Percentiles rank a stretch among this genome's conserved stretches.
Evolutionary conservation across 2,329 filamentous ascomycete genomes (phyloP).

Genomic region (Botryotinia calthae): DNA sequence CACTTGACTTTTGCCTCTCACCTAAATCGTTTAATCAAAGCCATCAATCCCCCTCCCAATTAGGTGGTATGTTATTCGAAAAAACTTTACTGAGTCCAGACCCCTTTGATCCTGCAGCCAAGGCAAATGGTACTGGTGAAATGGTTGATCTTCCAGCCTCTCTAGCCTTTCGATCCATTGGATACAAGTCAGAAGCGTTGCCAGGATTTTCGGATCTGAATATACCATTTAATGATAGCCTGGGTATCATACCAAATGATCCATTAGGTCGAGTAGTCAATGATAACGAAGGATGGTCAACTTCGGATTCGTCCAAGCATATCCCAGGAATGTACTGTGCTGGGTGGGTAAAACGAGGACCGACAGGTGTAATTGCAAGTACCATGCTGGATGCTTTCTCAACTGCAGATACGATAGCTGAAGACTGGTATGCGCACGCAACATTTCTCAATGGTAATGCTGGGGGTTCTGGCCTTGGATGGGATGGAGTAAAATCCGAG

Average conservation of each 20-base stretch:
- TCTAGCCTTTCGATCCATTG: conserved; percentile 88
- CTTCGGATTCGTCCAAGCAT: conserved; percentile 23
- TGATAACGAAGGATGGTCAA: conserved; percentile 23
- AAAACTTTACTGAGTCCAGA: conserved; percentile 55
- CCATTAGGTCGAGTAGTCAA: conserved; percentile 67
- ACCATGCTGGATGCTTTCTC: conserved; percentile 95
- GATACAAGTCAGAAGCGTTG: conserved; percentile 80
- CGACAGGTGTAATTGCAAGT: conserved; percentile 91
- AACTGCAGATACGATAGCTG: conserved; percentile 77
- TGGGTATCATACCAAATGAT: conserved; percentile 81
- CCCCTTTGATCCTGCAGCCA: conserved; percentile 52
- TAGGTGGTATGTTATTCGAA: conserved; percentile 68
- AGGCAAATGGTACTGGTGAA: conserved; percentile 50
- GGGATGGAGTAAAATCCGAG: conserved; percentile 70
- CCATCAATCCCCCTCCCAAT: conserved; percentile 45
- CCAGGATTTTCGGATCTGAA: conserved; percentile 70
- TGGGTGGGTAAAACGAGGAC: conserved; percentile 94
- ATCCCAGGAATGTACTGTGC: conserved; percentile 82
- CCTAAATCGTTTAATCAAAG: conserved; percentile 60
- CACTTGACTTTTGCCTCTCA: conserved; percentile 79
- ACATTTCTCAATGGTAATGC: conserved; percentile 48
- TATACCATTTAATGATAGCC: conserved; percentile 71
- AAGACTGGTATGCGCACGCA: conserved; percentile 63
- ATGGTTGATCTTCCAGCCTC: conserved; percentile 58
- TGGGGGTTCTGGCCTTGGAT: conserved; percentile 55